Evolutionary conservation across 2,329 filamentous ascomycete species (phyloP), one percentile per base, ranked within the genome.

Genomic region (Spiromastix sp.): DNA sequence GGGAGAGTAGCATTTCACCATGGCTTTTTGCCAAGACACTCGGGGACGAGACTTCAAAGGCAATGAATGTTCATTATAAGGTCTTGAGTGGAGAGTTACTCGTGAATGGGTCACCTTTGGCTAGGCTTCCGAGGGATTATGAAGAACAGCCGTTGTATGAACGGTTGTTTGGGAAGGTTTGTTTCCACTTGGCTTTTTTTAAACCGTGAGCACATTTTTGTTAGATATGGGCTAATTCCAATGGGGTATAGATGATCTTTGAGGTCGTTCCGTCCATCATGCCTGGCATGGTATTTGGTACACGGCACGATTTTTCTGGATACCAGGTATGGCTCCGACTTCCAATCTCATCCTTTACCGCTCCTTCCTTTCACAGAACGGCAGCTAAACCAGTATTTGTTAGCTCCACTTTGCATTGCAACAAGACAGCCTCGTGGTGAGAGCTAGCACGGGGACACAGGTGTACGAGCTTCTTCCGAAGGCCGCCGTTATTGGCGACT

Each of bases 281-380:
- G 42, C n/a, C 4, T 8, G 55, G 50, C 3, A 59, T 63, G 57
- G 35, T 42, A 8, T 64, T 57, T 37, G 46, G 54, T 36, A 50
- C 51, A 4, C 42, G 44, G 10, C 42, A 45, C 17, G 9, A 39
- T 2, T 33, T 52, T 28, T 32, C 34, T 18, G 53, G 47, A 4
- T 39, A 51, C 29, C 42, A 50, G 41, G 48, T 56, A 34, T 2
- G 15, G 40, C 32, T n/a, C n/a, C n/a, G n/a, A n/a, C n/a, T n/a
- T n/a, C n/a, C n/a, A n/a, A n/a, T n/a, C n/a, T n/a, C n/a, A n/a
- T n/a, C n/a, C n/a, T n/a, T n/a, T n/a, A n/a, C n/a, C n/a, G n/a
- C n/a, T n/a, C n/a, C n/a, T n/a, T n/a, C n/a, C n/a, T n/a, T n/a
- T n/a, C n/a, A n/a, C n/a, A n/a, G n/a, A n/a, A n/a, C n/a, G n/a